Percentiles rank a stretch among this genome's conserved stretches.
These are phyloP conservation scores for Davidsoniella neocaledoniae DNA, from an alignment of 2,329 filamentous ascomycete species.

Conservation along the genomic window DNA sequence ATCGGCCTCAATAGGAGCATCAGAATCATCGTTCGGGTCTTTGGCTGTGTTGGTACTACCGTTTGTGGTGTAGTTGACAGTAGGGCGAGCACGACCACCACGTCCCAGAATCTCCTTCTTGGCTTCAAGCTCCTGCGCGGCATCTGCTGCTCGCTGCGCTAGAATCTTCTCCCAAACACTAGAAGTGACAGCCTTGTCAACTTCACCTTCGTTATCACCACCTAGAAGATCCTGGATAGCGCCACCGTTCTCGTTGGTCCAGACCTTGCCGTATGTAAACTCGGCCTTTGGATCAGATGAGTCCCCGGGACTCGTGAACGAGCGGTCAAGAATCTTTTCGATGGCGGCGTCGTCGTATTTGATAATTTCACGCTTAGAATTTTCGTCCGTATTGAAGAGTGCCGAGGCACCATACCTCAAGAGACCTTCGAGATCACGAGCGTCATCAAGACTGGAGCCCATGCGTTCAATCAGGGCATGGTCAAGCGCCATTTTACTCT, in stretches of 20 bases:
- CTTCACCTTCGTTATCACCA: constrained; percentile 25
- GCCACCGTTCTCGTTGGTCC: constrained; percentile 63
- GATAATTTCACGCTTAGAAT: constrained; percentile 53
- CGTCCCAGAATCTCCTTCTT: constrained; percentile 60
- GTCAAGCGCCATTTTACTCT: constrained; percentile 90
- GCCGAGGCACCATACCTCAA: constrained; percentile 75
- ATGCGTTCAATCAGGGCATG: constrained; percentile 88
- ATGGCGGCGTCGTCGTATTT: constrained; percentile 66
- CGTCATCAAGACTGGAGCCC: constrained; percentile 64
- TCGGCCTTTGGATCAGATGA: constrained; percentile 34
- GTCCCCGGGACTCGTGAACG: constrained; percentile 48
- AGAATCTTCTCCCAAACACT: constrained; percentile 78
- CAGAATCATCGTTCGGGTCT: constrained; percentile 15
- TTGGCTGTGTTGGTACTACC: constrained; percentile 15
- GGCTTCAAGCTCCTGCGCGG: constrained; percentile 51
- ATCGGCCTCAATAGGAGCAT: neutral
- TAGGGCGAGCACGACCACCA: constrained; percentile 56
- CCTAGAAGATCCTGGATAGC: constrained; percentile 44
- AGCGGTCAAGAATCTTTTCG: constrained; percentile 82
- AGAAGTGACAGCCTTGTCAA: constrained; percentile 26
- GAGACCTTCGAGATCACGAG: constrained; percentile 71
- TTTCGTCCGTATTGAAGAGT: constrained; percentile 52
- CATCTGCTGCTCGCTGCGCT: constrained; percentile 62
- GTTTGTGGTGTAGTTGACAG: constrained; percentile 4
- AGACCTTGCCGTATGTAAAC: constrained; percentile 81